A percentile compares a stretch with the other conserved stretches of the same genome.
Evolutionary conservation across 108 stramenopile genomes (phyloP).

Genomic region (Cyclotella sp.): DNA sequence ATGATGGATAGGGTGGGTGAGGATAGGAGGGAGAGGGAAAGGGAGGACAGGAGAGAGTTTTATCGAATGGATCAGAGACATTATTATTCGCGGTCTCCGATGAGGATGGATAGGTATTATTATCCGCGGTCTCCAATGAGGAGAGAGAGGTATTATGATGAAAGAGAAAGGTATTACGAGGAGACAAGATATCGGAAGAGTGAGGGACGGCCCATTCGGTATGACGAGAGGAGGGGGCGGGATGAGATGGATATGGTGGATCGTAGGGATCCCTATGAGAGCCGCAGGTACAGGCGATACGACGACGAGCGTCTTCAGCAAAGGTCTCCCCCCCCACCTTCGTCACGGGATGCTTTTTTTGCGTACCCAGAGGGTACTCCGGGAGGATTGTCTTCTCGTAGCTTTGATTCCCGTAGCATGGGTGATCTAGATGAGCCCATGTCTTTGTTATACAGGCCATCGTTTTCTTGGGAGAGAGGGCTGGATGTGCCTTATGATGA

Average conservation of each 20-base stretch:
- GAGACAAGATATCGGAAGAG: neutral
- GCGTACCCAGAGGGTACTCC: constrained; percentile 10
- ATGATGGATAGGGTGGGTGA: neutral
- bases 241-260: constrained; percentile 14
- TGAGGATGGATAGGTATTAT: neutral
- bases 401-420: constrained; percentile 34
- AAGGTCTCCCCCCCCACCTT: constrained; percentile 13
- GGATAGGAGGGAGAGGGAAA: neutral
- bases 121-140: neutral
- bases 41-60: constrained; percentile 1
- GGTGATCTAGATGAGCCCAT: constrained; percentile 39
- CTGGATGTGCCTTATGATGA: constrained; percentile 26
- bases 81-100: constrained; percentile 6
- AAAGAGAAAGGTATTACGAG: constrained; percentile 5
- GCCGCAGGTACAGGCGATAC: neutral
- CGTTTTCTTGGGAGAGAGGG: constrained; percentile 43
- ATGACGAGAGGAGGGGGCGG: neutral
- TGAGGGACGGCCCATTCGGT: neutral
- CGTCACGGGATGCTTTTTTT: constrained; percentile 1
- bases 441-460: constrained; percentile 30
- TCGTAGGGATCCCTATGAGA: constrained; percentile 10
- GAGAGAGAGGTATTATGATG: neutral
- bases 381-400: constrained; percentile 14
- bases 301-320: constrained; percentile 7
- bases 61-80: neutral